Evolutionary conservation across 2,329 filamentous ascomycete species (phyloP).

Genomic region (Colletotrichum horii): DNA sequence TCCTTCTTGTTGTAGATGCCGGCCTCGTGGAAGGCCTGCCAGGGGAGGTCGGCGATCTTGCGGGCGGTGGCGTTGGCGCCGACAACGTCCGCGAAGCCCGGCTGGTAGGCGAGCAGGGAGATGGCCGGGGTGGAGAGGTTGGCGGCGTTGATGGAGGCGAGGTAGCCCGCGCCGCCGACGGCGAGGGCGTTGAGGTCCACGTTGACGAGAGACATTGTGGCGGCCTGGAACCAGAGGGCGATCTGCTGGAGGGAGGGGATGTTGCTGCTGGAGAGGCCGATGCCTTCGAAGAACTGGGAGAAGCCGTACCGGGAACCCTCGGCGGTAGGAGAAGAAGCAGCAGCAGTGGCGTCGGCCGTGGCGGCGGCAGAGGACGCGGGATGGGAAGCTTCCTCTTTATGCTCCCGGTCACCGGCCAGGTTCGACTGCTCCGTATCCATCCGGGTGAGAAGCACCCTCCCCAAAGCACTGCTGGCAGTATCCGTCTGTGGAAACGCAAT

Average conservation of each 20-base stretch:
- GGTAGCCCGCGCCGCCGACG: slow-evolving; percentile 17
- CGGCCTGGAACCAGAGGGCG: slow-evolving; percentile 2
- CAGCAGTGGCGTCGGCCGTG: background rate
- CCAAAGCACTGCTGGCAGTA: background rate
- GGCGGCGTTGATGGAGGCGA: slow-evolving; percentile 15
- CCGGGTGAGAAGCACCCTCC: background rate
- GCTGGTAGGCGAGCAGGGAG: slow-evolving; percentile 17
- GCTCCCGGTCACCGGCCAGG: background rate
- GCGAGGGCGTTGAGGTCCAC: slow-evolving; percentile 17
- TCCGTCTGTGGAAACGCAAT: background rate
- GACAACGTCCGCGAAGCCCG: slow-evolving; percentile 8
- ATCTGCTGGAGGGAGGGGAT: background rate
- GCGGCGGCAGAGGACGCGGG: slow-evolving; percentile 35
- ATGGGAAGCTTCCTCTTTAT: slow-evolving; percentile 6
- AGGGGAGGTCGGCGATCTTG: slow-evolving; percentile 17
- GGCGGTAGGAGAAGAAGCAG: slow-evolving; percentile 32
- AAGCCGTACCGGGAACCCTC: slow-evolving; percentile 10
- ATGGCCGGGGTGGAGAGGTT: slow-evolving; percentile 9
- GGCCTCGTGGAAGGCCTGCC: slow-evolving; percentile 23
- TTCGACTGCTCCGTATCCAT: slow-evolving; percentile 4
- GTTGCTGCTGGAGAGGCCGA: background rate
- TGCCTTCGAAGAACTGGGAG: slow-evolving; percentile 10
- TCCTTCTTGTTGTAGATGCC: slow-evolving; percentile 22
- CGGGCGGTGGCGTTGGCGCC: slow-evolving; percentile 14
- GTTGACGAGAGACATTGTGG: slow-evolving; percentile 12